Evolutionary conservation across 345 rosid species (phyloP), one percentile per base, ranked within the genome.

Genomic region (Eucalyptus pauciflora): DNA sequence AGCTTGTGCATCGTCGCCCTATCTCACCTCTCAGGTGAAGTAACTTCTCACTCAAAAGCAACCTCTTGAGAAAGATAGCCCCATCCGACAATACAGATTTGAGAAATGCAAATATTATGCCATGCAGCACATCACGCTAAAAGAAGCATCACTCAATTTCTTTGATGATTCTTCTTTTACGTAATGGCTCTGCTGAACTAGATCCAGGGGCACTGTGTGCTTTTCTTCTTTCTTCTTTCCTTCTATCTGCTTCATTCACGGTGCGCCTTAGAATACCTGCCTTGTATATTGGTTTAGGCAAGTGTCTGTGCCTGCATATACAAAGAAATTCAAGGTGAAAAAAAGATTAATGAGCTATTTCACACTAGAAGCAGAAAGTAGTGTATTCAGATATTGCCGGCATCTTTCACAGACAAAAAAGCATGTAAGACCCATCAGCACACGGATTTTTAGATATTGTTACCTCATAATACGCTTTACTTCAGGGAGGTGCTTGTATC

Each of bases 201-300:
- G 94, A 93, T 91, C 99, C 99, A 7, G 96, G 96, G 85, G 99
- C 96, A 91, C 98, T 97, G 90, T 96, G 99, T 81, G 98, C 99
- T 93, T 93, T 98, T 89, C 96, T 94, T 88, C 95, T 94, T n/a
- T 94, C 95, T 33, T 93, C 96, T 93, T 97, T 98, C 92, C 92
- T 95, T 89, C 93, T 97, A 92, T 94, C 94, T 5, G 99, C 94
- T 37, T 96, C 98, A 43, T 89, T 91, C 91, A 94, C 89, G 2
- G 94, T 91, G 81, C 96, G 93, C 20, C 92, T 91, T 24, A 93
- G 89, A 17, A 46, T 86, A 64, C 88, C 90, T 14, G 99, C 98
- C 93, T 94, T 96, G 94, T 91, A 95, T 93, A 98, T 94, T 88
- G 99, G 94, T 91, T 94, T 98, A 1, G 99, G 99, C 92, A 97